Conservation (phyloP, 495 filamentous ascomycete genomes). For the Aspergillus funiculosus region DNA sequence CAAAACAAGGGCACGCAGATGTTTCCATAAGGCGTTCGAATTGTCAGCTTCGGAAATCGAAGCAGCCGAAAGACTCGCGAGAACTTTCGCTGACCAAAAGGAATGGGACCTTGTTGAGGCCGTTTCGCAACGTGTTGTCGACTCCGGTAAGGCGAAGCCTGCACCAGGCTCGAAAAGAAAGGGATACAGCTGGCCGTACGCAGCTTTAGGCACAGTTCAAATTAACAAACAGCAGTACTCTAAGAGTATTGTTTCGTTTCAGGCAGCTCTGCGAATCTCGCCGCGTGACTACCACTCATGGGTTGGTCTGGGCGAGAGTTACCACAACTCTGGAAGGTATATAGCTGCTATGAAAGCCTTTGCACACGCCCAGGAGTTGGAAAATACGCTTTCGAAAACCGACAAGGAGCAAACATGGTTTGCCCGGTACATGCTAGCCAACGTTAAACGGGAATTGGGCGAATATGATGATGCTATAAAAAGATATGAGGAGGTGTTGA, state of each 20-base stretch:
- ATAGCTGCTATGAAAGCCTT: slow-evolving; percentile 91
- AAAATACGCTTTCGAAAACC: slow-evolving; percentile 33
- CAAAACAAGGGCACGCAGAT: slow-evolving; percentile 73
- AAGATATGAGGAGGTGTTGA: slow-evolving; percentile 67
- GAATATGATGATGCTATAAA: slow-evolving; percentile 76
- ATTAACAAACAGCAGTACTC: slow-evolving; percentile 88
- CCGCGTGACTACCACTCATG: slow-evolving; percentile 89
- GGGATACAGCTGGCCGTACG: slow-evolving; percentile 91
- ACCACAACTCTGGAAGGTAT: slow-evolving; percentile 87
- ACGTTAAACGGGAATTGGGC: slow-evolving; percentile 85
- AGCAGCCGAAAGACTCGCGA: slow-evolving; percentile 81
- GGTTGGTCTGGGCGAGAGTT: slow-evolving; percentile 93
- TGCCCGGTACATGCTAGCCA: slow-evolving; percentile 92
- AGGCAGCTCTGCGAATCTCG: slow-evolving; percentile 76
- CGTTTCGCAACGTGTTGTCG: slow-evolving; percentile 82
- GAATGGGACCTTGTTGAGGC: slow-evolving; percentile 97
- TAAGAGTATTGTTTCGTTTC: slow-evolving; percentile 84
- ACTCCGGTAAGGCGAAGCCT: slow-evolving; percentile 83
- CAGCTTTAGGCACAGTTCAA: slow-evolving; percentile 93
- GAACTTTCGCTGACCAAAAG: slow-evolving; percentile 75
- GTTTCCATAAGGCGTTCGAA: slow-evolving; percentile 97
- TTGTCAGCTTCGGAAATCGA: slow-evolving; percentile 80
- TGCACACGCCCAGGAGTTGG: slow-evolving; percentile 66
- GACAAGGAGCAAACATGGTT: slow-evolving; percentile 76
- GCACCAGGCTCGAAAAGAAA: slow-evolving; percentile 86